A percentile compares a stretch with the other conserved stretches of the same genome.
These are phyloP conservation scores for Vigna hirtella DNA, from an alignment of 306 rosid genomes.

Conservation along the genomic window DNA sequence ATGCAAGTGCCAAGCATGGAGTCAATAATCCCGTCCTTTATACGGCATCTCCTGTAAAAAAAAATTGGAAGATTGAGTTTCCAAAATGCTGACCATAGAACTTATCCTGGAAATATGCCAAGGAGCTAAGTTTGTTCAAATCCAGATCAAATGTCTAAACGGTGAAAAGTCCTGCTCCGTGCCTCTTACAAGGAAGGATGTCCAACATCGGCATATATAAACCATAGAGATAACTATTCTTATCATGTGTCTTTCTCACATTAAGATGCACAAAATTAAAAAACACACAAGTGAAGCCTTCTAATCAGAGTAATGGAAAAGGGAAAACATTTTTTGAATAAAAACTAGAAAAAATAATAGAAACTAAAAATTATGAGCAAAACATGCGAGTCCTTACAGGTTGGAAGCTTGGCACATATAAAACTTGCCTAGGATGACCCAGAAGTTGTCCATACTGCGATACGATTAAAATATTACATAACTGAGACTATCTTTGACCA, in stretches of 20 bases:
- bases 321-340: conserved; percentile 5
- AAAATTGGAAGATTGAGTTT: conserved; percentile 5
- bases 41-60: conserved; percentile 78
- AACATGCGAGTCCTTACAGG: conserved; percentile 71
- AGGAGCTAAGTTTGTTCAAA: conserved; percentile 6
- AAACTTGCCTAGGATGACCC: conserved; percentile 85
- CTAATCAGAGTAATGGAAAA: conserved; percentile 25
- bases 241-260: conserved; percentile 1
- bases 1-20: conserved; percentile 28
- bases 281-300: conserved; percentile 19
- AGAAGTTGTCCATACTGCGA: conserved; percentile 84
- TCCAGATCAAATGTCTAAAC: conserved; percentile 33
- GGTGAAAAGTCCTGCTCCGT: not conserved
- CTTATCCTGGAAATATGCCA: conserved; percentile 9
- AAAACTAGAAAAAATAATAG: not conserved
- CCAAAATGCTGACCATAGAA: conserved; percentile 6
- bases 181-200: conserved; percentile 22
- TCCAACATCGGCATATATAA: conserved; percentile 24
- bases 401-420: conserved; percentile 77
- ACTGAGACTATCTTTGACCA: not conserved
- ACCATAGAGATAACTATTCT: conserved; percentile 18
- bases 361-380: not conserved
- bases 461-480: conserved; percentile 40
- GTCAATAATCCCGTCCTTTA: conserved; percentile 81
- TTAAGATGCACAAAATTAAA: conserved; percentile 18